Base-by-base conservation (phyloP, 1,284 basidiomycete species). In the Puccinia novopanici region DNA sequence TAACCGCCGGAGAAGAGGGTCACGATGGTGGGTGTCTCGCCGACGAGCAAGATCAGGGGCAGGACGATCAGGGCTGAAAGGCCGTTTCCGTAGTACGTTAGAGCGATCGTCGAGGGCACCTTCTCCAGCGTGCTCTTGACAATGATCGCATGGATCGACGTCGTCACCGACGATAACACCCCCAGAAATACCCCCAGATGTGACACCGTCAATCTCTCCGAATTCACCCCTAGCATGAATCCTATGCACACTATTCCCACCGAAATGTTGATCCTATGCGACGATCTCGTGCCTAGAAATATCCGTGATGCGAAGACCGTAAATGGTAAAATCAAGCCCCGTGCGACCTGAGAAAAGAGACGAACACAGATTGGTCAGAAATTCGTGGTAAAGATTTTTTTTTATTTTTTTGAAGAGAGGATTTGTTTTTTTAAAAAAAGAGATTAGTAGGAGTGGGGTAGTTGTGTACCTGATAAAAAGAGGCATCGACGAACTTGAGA, bases 61-160 rank as follows among this genome's bases (percentile, higher is more conserved):
- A 89, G 85, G 61, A 94, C 84, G 42, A 91, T 83, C 27, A 86
- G 17, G 0, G 92, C 89, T 82, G 91, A 92, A 50, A 93, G 84
- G 57, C 92, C 84, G 85, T 95, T 95, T 19, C 90, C 91, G 87
- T 94, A 94, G 91, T 93, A 95, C 0, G 91, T 91, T 34, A 95
- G 88, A 72, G 91, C 88, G 72, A 94, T 88, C 9, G 93, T 91
- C 81, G 91, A 92, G 75, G 90, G 89, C 54, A 95, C 92, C 71
- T 92, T 88, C 45, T 89, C 88, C 22, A 94, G 87, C 68, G 89
- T 90, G 82, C 90, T 90, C 86, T 95, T 95, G 87, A 95, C 93
- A 77, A 94, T 90, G 52, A 94, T 92, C 1, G 93, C 93, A 84
- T 94, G 93, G 3, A 90, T 85, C 2, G 93, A 91, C 4, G 92